Percentiles rank a stretch among this genome's conserved stretches.
Conservation (phyloP, 2,329 filamentous ascomycete species). For the Lachnellula willkommii region DNA sequence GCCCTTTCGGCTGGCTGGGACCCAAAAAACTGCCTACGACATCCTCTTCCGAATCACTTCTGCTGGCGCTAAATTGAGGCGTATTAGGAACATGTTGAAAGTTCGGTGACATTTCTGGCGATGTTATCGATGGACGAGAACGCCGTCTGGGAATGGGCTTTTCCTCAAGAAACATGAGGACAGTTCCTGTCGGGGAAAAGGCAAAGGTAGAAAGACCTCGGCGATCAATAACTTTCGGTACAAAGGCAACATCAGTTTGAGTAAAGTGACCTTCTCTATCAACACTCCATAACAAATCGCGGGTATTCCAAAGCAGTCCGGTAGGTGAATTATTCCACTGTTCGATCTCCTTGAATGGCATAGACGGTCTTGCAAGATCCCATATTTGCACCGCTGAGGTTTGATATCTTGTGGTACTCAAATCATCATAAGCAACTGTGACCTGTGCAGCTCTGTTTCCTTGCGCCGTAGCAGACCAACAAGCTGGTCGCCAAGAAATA, state of each 20-base stretch:
- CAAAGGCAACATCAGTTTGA: slow-evolving; percentile 61
- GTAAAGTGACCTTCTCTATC: slow-evolving; percentile 57
- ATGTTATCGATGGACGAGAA: slow-evolving; percentile 33
- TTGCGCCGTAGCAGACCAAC: slow-evolving; percentile 60
- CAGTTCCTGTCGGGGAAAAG: slow-evolving; percentile 55
- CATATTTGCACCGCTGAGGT: slow-evolving; percentile 59
- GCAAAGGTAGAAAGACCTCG: slow-evolving; percentile 56
- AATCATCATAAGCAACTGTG: slow-evolving; percentile 57
- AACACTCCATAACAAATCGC: slow-evolving; percentile 62
- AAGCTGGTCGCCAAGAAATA: slow-evolving; percentile 58
- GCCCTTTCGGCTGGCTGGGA: slow-evolving; percentile 36
- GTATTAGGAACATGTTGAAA: slow-evolving; percentile 40
- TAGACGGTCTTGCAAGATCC: slow-evolving; percentile 61
- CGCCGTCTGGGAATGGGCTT: slow-evolving; percentile 42
- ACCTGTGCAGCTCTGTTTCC: slow-evolving; percentile 56
- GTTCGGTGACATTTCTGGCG: slow-evolving; percentile 19
- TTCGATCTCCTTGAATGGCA: slow-evolving; percentile 63
- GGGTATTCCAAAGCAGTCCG: slow-evolving; percentile 57
- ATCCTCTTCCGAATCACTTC: slow-evolving; percentile 62
- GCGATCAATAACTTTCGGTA: slow-evolving; percentile 57
- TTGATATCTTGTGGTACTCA: slow-evolving; percentile 47
- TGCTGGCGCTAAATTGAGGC: slow-evolving; percentile 50
- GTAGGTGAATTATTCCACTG: slow-evolving; percentile 53
- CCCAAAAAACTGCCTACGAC: slow-evolving; percentile 56
- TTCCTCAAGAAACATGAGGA: slow-evolving; percentile 58